phyloP scores from a whole-genome alignment of 2,329 filamentous ascomycete species.

The Pyrenophora tritici-repentis region DNA sequence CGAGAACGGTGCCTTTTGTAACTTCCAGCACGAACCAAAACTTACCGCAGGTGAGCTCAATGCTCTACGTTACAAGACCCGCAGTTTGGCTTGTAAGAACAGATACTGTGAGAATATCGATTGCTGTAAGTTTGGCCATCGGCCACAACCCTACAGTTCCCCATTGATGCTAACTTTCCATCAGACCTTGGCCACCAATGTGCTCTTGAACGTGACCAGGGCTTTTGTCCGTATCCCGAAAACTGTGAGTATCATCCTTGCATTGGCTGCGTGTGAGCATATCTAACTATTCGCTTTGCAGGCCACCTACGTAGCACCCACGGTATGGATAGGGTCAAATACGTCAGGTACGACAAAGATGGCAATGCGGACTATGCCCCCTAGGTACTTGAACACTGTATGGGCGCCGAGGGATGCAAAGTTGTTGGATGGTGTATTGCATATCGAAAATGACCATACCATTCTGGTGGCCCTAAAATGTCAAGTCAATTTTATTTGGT shows the following conservation, averaged over 20 bases:
- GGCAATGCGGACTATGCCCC: conserved; percentile 27
- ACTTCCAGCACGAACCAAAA: conserved; percentile 50
- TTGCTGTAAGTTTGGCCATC: conserved; percentile 43
- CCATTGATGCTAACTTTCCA: conserved; percentile 5
- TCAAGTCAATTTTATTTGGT: neutral
- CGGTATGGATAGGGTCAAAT: conserved; percentile 46
- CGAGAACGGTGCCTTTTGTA: conserved; percentile 48
- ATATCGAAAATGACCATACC: neutral
- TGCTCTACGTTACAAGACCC: conserved; percentile 50
- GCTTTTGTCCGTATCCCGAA: conserved; percentile 45
- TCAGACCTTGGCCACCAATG: conserved; percentile 50
- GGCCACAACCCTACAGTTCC: neutral
- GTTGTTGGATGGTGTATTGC: neutral
- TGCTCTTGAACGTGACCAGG: conserved; percentile 41
- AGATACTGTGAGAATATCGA: conserved; percentile 49
- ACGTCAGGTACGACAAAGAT: conserved; percentile 31
- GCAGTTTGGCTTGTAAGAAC: conserved; percentile 47
- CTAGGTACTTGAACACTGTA: neutral
- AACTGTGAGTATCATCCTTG: conserved; percentile 30
- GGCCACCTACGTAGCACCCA: conserved; percentile 46
- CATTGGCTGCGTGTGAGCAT: neutral
- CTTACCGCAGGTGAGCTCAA: conserved; percentile 46
- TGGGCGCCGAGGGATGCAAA: neutral
- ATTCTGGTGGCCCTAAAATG: neutral
- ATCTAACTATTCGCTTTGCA: neutral